Evolutionary conservation across 2,329 filamentous ascomycete genomes (phyloP), one percentile per base, ranked within the genome.

Genomic region (Rachicladosporium sp.): DNA sequence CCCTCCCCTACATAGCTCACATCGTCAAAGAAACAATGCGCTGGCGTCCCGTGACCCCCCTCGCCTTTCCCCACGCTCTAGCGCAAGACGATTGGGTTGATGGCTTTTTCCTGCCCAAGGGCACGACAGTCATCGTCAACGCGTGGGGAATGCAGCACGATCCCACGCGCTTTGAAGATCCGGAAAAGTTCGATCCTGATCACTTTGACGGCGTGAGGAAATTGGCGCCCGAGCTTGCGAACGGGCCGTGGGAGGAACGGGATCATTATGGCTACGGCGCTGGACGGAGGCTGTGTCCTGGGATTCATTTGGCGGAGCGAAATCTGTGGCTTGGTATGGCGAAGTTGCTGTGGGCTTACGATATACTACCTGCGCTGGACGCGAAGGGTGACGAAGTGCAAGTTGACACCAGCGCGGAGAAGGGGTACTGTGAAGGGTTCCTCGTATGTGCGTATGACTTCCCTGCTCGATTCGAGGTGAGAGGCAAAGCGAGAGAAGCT

Each of bases 271-370:
- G 55, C 1, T 73, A 71, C 45, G 69, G 68, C 0, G 63, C 61
- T 6, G 70, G 69, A 0, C 58, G 70, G 5, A 59, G 69, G 5
- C 60, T 66, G 23, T 73, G 69, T 43, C 61, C 63, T 2, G 69
- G 70, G 0, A 64, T 71, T 46, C 70, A 76, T 37, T 61, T 76
- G 1, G 53, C 50, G 2, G 43, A 45, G 70, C 67, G 0, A 65
- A 73, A 65, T 0, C 58, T 76, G 32, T 65, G 56, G 45, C 48
- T 58, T 13, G 56, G 55, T 6, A 44, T 60, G 23, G 50, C 53
- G 11, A 54, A 55, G 33, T 19, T 63, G 13, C 49, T 78, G 0
- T 78, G 73, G 74, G 72, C 63, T 0, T 76, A 75, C 19, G 41
- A 52, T 4, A 53, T 55, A 19, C 27, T 38, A 11, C 41, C 52